Percentiles rank a stretch among this genome's conserved stretches.
Evolutionary conservation across 1,139 yeast species (phyloP).

Genomic region (Yamadazyma oceani): DNA sequence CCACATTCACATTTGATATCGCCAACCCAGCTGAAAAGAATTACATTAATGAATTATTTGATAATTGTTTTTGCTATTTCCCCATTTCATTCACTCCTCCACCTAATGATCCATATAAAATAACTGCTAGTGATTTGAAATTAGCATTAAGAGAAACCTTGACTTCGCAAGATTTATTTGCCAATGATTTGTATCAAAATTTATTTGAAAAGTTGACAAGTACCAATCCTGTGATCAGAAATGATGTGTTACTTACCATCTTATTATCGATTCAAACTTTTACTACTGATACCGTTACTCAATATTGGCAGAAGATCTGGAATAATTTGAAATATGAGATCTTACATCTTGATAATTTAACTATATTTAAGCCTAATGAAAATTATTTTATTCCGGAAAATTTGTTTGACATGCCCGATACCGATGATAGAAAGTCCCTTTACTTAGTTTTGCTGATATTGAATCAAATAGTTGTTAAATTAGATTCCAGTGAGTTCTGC

Average conservation of each 20-base stretch:
- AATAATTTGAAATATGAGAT: constrained; percentile 85
- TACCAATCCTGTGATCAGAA: constrained; percentile 72
- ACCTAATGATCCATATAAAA: constrained; percentile 83
- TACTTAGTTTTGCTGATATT: constrained; percentile 52
- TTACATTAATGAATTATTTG: constrained; percentile 62
- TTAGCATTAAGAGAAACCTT: constrained; percentile 56
- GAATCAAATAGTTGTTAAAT: constrained; percentile 34
- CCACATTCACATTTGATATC: constrained; percentile 39
- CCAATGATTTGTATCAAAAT: constrained; percentile 73
- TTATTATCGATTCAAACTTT: constrained; percentile 55
- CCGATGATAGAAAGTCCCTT: constrained; percentile 41
- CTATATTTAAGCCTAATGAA: constrained; percentile 27
- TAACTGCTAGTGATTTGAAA: constrained; percentile 73
- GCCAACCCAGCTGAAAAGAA: constrained; percentile 38
- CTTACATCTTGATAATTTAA: constrained; percentile 58
- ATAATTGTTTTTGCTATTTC: constrained; percentile 88
- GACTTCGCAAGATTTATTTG: constrained; percentile 63
- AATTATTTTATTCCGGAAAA: constrained; percentile 30
- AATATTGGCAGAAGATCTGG: constrained; percentile 78
- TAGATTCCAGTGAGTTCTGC: constrained; percentile 27
- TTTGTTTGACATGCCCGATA: constrained; percentile 29
- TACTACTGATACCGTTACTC: constrained; percentile 43
- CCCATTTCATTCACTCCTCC: constrained; percentile 97
- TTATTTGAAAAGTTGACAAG: constrained; percentile 84
- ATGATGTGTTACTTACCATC: constrained; percentile 71